Evolutionary conservation across 2,329 filamentous ascomycete species (phyloP), one percentile per base, ranked within the genome.

Genomic region (Niveomyces coronatus): DNA sequence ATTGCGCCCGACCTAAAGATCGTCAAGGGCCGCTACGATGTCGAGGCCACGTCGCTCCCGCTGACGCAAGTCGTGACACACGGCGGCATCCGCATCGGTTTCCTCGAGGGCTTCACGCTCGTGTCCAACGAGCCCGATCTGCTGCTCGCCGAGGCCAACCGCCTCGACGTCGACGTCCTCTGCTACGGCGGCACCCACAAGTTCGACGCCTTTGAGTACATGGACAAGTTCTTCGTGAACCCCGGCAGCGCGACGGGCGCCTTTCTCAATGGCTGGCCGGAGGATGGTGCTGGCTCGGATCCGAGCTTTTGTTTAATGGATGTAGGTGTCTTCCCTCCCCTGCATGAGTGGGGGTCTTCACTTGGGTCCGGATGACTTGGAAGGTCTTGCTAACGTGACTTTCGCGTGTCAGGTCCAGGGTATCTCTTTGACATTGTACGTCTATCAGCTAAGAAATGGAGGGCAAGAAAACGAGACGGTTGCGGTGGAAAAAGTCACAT

Each of bases 221-320:
- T 79, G 72, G 76, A 80, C 64, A 81, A 81, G 66, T 81, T 82
- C 62, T 82, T 82, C 48, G 74, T 82, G 47, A 82, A 81, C 52
- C 77, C 77, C 2, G 77, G 77, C 4, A 79, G 71, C 52, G 77
- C 76, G 17, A 81, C 77, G 5, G 77, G 77, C 9, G 76, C 76
- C 3, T 76, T 75, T 45, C 64, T 71, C 16, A 71, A 70, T 2
- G 70, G 71, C 15, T 79, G 73, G 69, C 64, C 63, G 15, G 63
- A 64, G 36, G 72, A 71, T 28, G 67, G 63, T n/a, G 76, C 84
- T 54, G 83, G 89, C 39, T 83, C 82, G 17, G 80, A 79, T 40
- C 89, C 89, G 18, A 94, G 87, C 57, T 95, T 96, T 62, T 94
- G 91, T 55, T 64, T 96, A 59, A 95, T 96, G 89, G 89, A 96